A percentile compares a stretch with the other conserved stretches of the same genome.
Conservation (phyloP, 2,329 filamentous ascomycete genomes). For the Fusarium luffae region DNA sequence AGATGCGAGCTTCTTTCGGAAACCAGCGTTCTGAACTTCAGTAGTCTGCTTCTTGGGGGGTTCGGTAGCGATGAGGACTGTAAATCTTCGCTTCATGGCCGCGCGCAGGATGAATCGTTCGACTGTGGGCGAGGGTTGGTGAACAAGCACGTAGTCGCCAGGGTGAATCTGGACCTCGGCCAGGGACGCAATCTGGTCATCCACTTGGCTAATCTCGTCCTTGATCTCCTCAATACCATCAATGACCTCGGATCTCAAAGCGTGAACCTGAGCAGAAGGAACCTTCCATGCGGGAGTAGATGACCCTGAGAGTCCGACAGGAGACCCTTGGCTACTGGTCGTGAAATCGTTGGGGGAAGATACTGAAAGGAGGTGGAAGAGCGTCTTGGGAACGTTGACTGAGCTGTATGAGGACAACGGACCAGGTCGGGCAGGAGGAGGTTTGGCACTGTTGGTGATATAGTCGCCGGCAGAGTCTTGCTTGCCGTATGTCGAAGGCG, state of each 20-base stretch:
- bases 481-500: slow-evolving; percentile 49
- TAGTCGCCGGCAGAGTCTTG: slow-evolving; percentile 50
- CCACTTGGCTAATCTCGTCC: slow-evolving; percentile 92
- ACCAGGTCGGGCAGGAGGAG: slow-evolving; percentile 64
- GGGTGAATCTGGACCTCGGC: slow-evolving; percentile 93
- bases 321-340: slow-evolving; percentile 55
- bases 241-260: slow-evolving; percentile 89
- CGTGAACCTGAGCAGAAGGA: slow-evolving; percentile 64
- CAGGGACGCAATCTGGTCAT: slow-evolving; percentile 90
- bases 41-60: slow-evolving; percentile 53
- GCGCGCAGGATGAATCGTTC: slow-evolving; percentile 91
- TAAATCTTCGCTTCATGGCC: slow-evolving; percentile 90
- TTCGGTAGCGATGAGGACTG: slow-evolving; percentile 83
- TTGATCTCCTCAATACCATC: slow-evolving; percentile 96
- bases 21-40: slow-evolving; percentile 60
- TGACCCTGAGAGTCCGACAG: slow-evolving; percentile 59
- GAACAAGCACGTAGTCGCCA: slow-evolving; percentile 90
- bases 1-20: slow-evolving; percentile 81
- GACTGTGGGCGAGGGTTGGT: slow-evolving; percentile 86
- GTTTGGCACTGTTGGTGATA: slow-evolving; percentile 44
- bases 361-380: slow-evolving; percentile 89
- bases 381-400: slow-evolving; percentile 76
- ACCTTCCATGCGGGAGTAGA: slow-evolving; percentile 59
- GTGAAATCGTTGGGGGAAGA: slow-evolving; percentile 62
- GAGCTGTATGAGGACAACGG: slow-evolving; percentile 71